phyloP scores from a whole-genome alignment of 179 eudicot species.

The Gypsophila paniculata region DNA sequence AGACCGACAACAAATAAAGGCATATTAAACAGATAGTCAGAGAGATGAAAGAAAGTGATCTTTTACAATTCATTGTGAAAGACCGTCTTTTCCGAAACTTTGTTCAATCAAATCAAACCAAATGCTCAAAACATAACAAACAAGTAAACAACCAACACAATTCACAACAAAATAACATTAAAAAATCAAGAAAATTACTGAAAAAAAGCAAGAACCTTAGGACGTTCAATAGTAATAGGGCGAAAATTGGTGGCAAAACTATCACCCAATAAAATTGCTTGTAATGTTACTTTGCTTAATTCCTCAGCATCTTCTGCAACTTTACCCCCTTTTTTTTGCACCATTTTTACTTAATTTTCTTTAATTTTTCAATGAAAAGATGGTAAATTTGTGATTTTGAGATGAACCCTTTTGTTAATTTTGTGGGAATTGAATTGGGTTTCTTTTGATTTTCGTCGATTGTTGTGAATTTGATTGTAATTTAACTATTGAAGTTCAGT shows the following conservation, averaged over 20 bases:
- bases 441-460: background rate
- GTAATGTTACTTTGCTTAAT: constrained; percentile 56
- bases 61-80: too few relatives aligned
- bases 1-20: too few relatives aligned
- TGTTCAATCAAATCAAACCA: too few relatives aligned
- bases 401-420: background rate
- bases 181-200: background rate
- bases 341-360: constrained; percentile 1
- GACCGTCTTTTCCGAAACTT: too few relatives aligned
- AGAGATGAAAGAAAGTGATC: too few relatives aligned
- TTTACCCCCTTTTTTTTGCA: constrained; percentile 21
- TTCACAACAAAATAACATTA: background rate
- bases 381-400: background rate
- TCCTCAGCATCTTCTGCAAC: constrained; percentile 52
- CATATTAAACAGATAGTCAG: too few relatives aligned
- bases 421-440: background rate
- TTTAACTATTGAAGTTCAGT: background rate
- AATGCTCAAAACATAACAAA: too few relatives aligned
- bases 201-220: constrained; percentile 44
- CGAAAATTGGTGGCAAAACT: constrained; percentile 82
- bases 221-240: constrained; percentile 92
- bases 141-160: background rate
- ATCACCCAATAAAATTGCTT: constrained; percentile 79
- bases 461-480: constrained; percentile 6
- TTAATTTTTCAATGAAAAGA: background rate